Percentiles rank a stretch among this genome's conserved stretches.
phyloP scores from a whole-genome alignment of 345 rosid genomes.

The Eucalyptus viminalis region DNA sequence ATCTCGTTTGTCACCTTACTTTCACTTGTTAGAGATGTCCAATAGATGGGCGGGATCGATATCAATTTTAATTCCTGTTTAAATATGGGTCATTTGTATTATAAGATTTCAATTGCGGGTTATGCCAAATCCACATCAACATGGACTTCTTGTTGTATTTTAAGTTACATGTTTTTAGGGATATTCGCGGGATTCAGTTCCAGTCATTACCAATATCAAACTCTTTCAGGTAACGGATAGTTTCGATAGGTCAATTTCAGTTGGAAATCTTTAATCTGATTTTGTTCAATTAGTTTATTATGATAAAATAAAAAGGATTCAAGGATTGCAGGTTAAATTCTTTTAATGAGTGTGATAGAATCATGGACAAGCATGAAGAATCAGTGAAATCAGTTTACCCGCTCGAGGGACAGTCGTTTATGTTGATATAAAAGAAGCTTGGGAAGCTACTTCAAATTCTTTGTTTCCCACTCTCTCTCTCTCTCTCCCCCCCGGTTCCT shows the following conservation, averaged over 20 bases:
- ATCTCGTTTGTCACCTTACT: background rate
- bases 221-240: background rate
- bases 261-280: background rate
- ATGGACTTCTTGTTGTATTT: background rate
- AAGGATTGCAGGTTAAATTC: background rate
- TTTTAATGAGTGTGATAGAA: background rate
- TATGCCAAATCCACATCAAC: background rate
- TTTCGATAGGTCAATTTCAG: background rate
- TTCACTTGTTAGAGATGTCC: background rate
- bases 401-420: background rate
- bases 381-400: background rate
- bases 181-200: background rate
- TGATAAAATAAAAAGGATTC: background rate
- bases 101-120: background rate
- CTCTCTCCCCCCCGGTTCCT: background rate
- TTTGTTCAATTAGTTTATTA: background rate
- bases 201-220: background rate
- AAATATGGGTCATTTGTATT: background rate
- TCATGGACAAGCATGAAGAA: background rate
- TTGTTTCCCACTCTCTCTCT: background rate
- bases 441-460: background rate
- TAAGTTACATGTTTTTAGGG: background rate
- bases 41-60: background rate
- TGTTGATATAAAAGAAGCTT: background rate
- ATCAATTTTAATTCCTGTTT: background rate